A percentile compares a stretch with the other conserved stretches of the same genome.
Evolutionary conservation across 2,329 filamentous ascomycete genomes (phyloP).

Genomic region (Pezicula rhizophila): DNA sequence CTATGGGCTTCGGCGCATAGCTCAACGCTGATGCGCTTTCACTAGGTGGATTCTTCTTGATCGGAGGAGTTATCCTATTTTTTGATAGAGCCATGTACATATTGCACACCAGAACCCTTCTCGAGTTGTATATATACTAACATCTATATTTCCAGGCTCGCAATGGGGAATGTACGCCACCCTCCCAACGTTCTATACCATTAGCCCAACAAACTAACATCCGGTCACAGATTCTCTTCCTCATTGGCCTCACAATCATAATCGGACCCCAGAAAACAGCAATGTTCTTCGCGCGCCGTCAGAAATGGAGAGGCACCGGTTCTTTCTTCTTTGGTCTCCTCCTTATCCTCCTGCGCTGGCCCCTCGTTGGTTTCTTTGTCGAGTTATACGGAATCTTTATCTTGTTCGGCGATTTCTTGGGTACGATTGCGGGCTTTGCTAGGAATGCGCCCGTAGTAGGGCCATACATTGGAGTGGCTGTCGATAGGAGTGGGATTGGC

Average conservation of each 20-base stretch:
- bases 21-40: constrained; percentile 8
- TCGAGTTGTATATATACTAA: constrained; percentile 1
- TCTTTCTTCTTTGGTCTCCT: constrained; percentile 80
- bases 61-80: constrained; percentile 92
- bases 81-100: constrained; percentile 93
- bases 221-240: constrained; percentile 76
- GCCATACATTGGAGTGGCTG: constrained; percentile 69
- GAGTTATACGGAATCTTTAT: constrained; percentile 91
- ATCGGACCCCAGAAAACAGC: constrained; percentile 89
- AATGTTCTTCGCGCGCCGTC: constrained; percentile 87
- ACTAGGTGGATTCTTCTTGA: constrained; percentile 85
- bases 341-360: constrained; percentile 86
- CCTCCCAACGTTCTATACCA: constrained; percentile 1
- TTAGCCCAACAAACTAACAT: constrained; percentile 4
- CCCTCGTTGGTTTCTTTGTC: constrained; percentile 81
- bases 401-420: constrained; percentile 92
- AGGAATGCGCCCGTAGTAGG: constrained; percentile 80
- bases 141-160: constrained; percentile 55
- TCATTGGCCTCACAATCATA: constrained; percentile 91
- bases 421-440: constrained; percentile 84
- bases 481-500: constrained; percentile 66
- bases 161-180: constrained; percentile 72
- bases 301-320: constrained; percentile 86
- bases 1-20: constrained; percentile 9
- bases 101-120: constrained; percentile 1